phyloP scores from a whole-genome alignment of 176 grass and related monocot genomes.

The Carex scoparia region DNA sequence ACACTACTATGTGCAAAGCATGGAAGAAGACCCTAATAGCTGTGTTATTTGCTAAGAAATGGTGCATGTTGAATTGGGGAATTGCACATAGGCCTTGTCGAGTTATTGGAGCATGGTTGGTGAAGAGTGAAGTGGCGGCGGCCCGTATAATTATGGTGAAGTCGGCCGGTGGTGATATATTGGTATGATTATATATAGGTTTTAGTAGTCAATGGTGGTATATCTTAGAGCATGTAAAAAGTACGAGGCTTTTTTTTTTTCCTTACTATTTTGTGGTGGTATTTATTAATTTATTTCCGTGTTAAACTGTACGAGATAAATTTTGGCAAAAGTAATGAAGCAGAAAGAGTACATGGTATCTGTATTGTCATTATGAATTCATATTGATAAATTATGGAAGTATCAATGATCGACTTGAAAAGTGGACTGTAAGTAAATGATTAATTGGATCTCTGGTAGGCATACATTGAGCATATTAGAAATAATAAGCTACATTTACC shows the following conservation, averaged over 20 bases:
- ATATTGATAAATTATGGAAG: not conserved
- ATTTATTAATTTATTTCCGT: constrained; percentile 10
- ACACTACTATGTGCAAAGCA: constrained; percentile 42
- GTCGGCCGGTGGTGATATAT: not conserved
- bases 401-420: not conserved
- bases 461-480: not conserved
- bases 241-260: not conserved
- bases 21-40: constrained; percentile 67
- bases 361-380: not conserved
- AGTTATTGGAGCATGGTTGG: not conserved
- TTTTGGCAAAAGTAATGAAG: not conserved
- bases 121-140: not conserved
- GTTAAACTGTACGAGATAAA: not conserved
- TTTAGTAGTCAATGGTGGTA: not conserved
- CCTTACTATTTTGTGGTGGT: not conserved
- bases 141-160: not conserved
- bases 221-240: constrained; percentile 5
- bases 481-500: not conserved
- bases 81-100: constrained; percentile 4
- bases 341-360: not conserved
- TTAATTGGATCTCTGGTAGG: not conserved
- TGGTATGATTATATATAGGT: not conserved
- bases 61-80: not conserved
- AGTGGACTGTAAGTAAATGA: not conserved
- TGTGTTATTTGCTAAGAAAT: constrained; percentile 57